Base-by-base conservation (phyloP, 805 yeast genomes). In the Saturnispora bothae region DNA sequence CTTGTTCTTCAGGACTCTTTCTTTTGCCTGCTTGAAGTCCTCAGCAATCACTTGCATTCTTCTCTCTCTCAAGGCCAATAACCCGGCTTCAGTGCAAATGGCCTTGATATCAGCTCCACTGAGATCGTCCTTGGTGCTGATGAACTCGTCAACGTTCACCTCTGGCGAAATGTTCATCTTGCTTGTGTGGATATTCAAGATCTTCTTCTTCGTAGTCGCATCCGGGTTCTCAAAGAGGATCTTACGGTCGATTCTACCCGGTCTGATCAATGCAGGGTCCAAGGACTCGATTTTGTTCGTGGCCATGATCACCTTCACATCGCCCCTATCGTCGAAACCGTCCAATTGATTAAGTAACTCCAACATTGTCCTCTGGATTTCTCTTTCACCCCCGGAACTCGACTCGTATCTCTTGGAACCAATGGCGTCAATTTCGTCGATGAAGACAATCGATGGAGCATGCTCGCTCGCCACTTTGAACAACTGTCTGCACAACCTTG, bases 61-160 rank as follows among this genome's bases (percentile, higher is more conserved):
- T 62, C 97, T 79, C 60, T 89, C 97, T 61, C 97, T 78, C 56
- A 89, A 68, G 1, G 97, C 97, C 54, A 86, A 72, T 64, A 89
- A 70, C 40, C 97, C 97, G 2, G 97, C 96, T 59, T 89, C 97
- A 1, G 97, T 88, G 59, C 96, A 86, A 46, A 89, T 85, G 40
- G 96, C 97, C 65, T 89, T 89, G 49, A 89, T 92, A 61, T 89
- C 97, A 4, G 97, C 97, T 44, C 97, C 97, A 8, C 95, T 83
- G 46, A 92, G 69, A 42, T 92, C 97, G 59, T 89, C 96, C 69
- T 88, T 89, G 25, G 89, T 69, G 41, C 79, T 80, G 30, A 89
- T 94, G 49, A 89, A 73, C 53, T 83, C 94, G 48, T 85, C 95
- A 44, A 88, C 69, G 49, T 84, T 84, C 37, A 88, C 94, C 50